Conservation (phyloP, 2,329 filamentous ascomycete genomes). For the Fusarium sulawesiense region DNA sequence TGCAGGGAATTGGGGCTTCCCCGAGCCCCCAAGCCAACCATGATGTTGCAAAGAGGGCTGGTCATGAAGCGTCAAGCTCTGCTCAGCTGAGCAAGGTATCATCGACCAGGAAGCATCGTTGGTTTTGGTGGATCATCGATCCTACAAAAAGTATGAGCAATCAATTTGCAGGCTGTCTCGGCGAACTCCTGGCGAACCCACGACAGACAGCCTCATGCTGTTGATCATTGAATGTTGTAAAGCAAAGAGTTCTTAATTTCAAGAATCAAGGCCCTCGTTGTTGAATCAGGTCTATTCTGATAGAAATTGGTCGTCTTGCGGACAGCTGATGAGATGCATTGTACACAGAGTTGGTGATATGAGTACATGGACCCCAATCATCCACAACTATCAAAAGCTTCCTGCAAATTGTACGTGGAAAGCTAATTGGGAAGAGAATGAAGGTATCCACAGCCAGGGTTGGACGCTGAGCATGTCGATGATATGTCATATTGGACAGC, state of each 20-base stretch:
- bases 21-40: slow-evolving; percentile 25
- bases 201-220: background rate
- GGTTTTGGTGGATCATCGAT: slow-evolving; percentile 8
- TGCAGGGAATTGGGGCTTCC: slow-evolving; percentile 22
- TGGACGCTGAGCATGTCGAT: slow-evolving; percentile 3
- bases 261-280: background rate
- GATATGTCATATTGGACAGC: slow-evolving; percentile 23
- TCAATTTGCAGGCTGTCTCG: slow-evolving; percentile 3
- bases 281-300: background rate
- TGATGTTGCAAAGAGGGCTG: slow-evolving; percentile 1
- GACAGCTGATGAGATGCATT: background rate
- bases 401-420: background rate
- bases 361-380: background rate
- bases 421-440: background rate
- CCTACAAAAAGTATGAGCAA: slow-evolving; percentile 1
- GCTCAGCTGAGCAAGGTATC: slow-evolving; percentile 32
- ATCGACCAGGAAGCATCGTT: slow-evolving; percentile 2
- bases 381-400: background rate
- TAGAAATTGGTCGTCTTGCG: background rate
- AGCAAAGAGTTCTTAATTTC: background rate
- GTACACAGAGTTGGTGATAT: background rate
- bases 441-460: background rate
- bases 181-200: background rate
- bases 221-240: background rate
- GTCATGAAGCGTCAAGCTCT: slow-evolving; percentile 5